Evolutionary conservation across 345 rosid species (phyloP).

Genomic region (Brassica carinata): DNA sequence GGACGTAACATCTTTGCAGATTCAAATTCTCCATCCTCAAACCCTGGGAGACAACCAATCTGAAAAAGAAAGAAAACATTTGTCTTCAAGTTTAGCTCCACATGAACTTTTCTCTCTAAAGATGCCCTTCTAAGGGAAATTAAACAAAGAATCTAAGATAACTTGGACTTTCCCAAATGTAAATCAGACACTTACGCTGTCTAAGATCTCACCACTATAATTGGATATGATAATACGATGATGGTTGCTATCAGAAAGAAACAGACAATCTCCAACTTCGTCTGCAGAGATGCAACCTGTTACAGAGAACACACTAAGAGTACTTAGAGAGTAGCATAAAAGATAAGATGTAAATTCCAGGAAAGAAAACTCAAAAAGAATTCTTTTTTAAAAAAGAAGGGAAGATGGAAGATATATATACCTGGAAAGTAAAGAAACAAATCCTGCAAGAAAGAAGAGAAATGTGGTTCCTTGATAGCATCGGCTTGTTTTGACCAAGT

Average conservation of each 20-base stretch:
- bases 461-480: conserved; percentile 51
- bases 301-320: conserved; percentile 6
- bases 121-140: no score
- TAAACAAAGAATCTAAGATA: no score
- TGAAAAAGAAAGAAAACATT: conserved; percentile 57
- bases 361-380: no score
- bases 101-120: neutral
- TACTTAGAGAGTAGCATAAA: conserved; percentile 12
- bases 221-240: conserved; percentile 76
- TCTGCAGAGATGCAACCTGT: conserved; percentile 83
- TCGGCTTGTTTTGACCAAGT: conserved; percentile 65
- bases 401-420: conserved; percentile 35
- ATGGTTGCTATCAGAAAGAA: conserved; percentile 93
- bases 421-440: conserved; percentile 77
- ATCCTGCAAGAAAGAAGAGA: conserved; percentile 52
- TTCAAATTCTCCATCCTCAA: conserved; percentile 96
- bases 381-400: no score
- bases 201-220: conserved; percentile 66
- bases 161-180: neutral
- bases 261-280: conserved; percentile 60
- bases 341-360: no score
- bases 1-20: conserved; percentile 84
- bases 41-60: conserved; percentile 97
- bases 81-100: conserved; percentile 41
- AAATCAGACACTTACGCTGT: conserved; percentile 78